Conservation (phyloP, 2,329 filamentous ascomycete genomes). For the Microascus cirrosus region DNA sequence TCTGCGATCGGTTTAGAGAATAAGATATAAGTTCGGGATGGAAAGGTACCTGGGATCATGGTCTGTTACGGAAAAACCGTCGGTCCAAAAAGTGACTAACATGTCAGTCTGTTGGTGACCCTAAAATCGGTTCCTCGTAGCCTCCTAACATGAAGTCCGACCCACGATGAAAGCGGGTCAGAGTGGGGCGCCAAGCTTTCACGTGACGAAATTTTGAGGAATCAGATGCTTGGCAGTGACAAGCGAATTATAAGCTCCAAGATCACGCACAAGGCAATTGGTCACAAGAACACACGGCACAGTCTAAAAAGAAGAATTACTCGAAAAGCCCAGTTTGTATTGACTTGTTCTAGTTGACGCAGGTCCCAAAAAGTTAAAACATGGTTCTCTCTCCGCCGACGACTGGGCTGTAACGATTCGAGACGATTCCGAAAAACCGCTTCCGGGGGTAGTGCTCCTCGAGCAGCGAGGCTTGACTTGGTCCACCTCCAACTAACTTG, state of each 20-base stretch:
- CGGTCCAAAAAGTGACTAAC: no score
- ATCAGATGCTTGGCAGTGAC: no score
- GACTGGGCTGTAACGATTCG: not conserved
- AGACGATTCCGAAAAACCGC: not conserved
- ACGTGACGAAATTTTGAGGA: no score
- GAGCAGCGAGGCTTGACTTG: not conserved
- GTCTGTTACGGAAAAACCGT: no score
- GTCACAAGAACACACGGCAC: not conserved
- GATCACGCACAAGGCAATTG: not conserved
- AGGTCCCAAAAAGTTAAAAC: not conserved
- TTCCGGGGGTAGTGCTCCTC: not conserved
- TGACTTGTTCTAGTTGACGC: not conserved
- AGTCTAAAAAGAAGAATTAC: not conserved
- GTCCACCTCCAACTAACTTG: not conserved
- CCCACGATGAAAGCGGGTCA: no score
- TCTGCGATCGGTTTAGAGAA: no score
- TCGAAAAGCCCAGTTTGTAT: not conserved
- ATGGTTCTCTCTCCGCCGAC: not conserved
- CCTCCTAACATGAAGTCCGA: no score
- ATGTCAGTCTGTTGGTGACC: no score
- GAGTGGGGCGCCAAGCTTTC: no score
- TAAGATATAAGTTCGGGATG: no score
- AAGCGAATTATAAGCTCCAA: not conserved
- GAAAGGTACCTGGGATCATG: no score
- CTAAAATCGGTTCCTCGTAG: no score